Conservation (phyloP, 768 basidiomycete genomes). For the Auriculariales sp. region DNA sequence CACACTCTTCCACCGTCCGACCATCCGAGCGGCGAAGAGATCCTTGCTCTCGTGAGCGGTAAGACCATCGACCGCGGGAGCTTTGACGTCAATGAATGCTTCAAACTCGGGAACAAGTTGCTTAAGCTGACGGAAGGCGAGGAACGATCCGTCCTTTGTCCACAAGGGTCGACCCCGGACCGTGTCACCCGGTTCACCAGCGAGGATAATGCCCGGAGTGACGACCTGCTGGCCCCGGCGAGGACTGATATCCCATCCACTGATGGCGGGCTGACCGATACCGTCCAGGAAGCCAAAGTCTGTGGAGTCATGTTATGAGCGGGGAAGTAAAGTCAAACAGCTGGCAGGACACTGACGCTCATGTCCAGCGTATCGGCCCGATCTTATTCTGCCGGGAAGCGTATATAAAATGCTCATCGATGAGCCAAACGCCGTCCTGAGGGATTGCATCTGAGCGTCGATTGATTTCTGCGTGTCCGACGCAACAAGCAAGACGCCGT, state of each 20-base stretch:
- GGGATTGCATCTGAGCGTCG: not conserved
- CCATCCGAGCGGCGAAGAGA: constrained; percentile 1
- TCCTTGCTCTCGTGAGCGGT: not conserved
- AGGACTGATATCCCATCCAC: not conserved
- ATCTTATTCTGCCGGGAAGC: not conserved
- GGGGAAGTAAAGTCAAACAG: not conserved
- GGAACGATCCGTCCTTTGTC: constrained; percentile 3
- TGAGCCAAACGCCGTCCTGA: constrained; percentile 2
- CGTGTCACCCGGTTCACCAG: constrained; percentile 4
- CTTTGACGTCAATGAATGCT: not conserved
- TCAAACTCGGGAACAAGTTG: constrained; percentile 6
- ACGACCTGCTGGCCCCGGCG: constrained; percentile 3
- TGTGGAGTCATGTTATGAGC: not conserved
- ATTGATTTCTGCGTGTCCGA: not conserved
- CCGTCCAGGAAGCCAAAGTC: constrained; percentile 6
- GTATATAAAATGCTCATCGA: not conserved
- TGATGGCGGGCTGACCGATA: constrained; percentile 3
- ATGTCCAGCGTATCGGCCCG: constrained; percentile 1
- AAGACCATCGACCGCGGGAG: not conserved
- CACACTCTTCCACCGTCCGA: constrained; percentile 5
- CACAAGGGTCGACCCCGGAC: constrained; percentile 14
- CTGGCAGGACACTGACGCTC: constrained; percentile 1
- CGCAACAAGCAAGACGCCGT: constrained; percentile 2
- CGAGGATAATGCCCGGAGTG: constrained; percentile 4
- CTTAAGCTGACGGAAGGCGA: constrained; percentile 5